These are phyloP conservation scores for Termitomyces sp. DNA, from an alignment of 768 basidiomycete genomes.

Conservation along the genomic window DNA sequence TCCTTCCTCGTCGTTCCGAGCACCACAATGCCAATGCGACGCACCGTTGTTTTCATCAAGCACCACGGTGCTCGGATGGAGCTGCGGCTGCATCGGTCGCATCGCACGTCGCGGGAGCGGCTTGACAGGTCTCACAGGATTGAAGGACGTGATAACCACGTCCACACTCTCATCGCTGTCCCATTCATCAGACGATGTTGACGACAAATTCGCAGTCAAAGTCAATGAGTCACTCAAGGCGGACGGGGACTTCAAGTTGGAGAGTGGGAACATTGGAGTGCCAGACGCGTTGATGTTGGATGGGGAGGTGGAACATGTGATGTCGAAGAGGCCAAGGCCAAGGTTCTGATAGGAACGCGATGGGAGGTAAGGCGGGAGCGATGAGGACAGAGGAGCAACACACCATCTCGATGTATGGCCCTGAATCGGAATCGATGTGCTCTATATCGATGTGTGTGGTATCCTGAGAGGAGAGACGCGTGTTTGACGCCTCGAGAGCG, in stretches of 20 bases:
- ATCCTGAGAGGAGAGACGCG: constrained; percentile 41
- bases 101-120: neutral
- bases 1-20: neutral
- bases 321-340: constrained; percentile 58
- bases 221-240: constrained; percentile 20
- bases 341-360: constrained; percentile 41
- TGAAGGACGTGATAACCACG: constrained; percentile 33
- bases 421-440: constrained; percentile 41
- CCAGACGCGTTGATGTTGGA: neutral
- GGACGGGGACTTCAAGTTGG: neutral
- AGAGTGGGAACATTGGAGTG: neutral
- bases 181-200: constrained; percentile 18
- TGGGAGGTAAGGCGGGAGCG: neutral
- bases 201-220: neutral
- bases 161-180: constrained; percentile 29
- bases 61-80: neutral
- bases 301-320: constrained; percentile 11
- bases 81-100: neutral
- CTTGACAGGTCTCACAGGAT: constrained; percentile 23
- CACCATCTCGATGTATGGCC: constrained; percentile 65
- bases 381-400: neutral
- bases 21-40: neutral
- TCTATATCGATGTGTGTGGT: constrained; percentile 64
- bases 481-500: constrained; percentile 63
- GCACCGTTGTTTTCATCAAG: neutral